These are phyloP conservation scores for Microdochium trichocladiopsis DNA, from an alignment of 2,329 filamentous ascomycete genomes.

Conservation along the genomic window DNA sequence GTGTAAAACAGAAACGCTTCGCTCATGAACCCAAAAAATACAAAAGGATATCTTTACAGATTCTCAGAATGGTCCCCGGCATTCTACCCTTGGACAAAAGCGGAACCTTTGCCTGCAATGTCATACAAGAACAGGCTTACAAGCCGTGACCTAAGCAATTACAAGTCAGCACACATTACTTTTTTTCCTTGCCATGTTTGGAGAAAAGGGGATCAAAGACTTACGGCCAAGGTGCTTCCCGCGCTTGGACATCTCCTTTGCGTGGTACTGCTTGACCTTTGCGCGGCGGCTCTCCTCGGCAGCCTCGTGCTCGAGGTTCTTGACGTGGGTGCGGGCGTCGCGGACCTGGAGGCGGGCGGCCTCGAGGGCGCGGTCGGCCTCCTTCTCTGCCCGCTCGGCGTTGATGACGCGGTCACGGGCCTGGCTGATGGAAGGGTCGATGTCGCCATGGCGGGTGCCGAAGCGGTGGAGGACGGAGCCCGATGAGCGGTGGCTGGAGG, in stretches of 20 bases:
- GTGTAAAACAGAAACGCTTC: too few relatives aligned
- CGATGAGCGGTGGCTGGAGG: conserved; percentile 15
- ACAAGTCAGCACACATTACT: too few relatives aligned
- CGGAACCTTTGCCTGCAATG: too few relatives aligned
- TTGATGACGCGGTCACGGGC: conserved; percentile 54
- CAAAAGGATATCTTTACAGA: too few relatives aligned
- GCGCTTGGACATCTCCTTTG: conserved; percentile 57
- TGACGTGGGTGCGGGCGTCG: conserved; percentile 57
- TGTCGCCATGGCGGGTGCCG: conserved; percentile 35
- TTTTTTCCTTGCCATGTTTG: too few relatives aligned
- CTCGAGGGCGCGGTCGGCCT: conserved; percentile 57
- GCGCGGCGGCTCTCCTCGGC: conserved; percentile 57
- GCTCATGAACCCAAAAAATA: too few relatives aligned
- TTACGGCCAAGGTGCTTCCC: conserved; percentile 63
- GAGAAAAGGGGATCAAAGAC: too few relatives aligned
- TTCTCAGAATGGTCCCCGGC: too few relatives aligned
- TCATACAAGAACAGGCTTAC: too few relatives aligned
- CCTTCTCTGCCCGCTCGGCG: conserved; percentile 57
- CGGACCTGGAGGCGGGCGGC: conserved; percentile 51
- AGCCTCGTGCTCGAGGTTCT: conserved; percentile 57
- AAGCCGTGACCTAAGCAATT: too few relatives aligned
- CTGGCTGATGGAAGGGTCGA: conserved; percentile 55
- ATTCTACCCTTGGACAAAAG: too few relatives aligned
- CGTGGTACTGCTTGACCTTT: conserved; percentile 62
- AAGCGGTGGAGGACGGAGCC: conserved; percentile 34